Evolutionary conservation across 2,329 filamentous ascomycete genomes (phyloP).

Genomic region (Claviceps pusilla): DNA sequence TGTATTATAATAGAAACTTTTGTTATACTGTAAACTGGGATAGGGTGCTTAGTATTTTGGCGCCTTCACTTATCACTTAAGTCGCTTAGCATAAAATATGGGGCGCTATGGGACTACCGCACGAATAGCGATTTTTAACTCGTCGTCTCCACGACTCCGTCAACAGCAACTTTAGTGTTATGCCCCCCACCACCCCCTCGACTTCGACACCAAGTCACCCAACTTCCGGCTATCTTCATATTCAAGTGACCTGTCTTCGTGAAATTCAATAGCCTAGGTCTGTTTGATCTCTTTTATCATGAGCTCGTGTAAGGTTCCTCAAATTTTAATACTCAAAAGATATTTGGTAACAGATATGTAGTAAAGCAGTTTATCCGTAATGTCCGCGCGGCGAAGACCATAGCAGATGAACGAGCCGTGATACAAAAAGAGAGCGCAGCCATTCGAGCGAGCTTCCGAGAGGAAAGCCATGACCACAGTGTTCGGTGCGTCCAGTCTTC

Average conservation of each 20-base stretch:
- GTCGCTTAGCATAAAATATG: no score
- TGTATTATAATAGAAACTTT: no score
- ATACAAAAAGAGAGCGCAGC: conserved; percentile 98
- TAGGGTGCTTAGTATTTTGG: no score
- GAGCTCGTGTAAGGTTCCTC: conserved; percentile 23
- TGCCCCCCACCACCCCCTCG: background rate
- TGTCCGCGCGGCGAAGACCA: conserved; percentile 94
- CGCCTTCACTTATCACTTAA: no score
- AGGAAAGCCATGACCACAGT: conserved; percentile 86
- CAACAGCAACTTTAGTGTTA: background rate
- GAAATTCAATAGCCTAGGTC: background rate
- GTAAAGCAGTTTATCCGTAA: conserved; percentile 99
- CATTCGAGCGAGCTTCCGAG: conserved; percentile 91
- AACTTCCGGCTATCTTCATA: background rate
- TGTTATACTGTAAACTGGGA: no score
- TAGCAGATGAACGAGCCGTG: conserved; percentile 94
- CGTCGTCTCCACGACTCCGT: background rate
- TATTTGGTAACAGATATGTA: conserved; percentile 21
- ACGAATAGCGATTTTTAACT: background rate
- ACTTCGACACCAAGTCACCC: background rate
- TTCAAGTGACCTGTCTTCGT: conserved; percentile 1
- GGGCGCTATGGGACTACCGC: no score
- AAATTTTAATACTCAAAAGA: conserved; percentile 4
- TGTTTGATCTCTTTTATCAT: conserved; percentile 14
- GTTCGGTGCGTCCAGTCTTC: conserved; percentile 51